Evolutionary conservation across 139 green algal genomes (phyloP).

Genomic region (Spirogloea muscicola): DNA sequence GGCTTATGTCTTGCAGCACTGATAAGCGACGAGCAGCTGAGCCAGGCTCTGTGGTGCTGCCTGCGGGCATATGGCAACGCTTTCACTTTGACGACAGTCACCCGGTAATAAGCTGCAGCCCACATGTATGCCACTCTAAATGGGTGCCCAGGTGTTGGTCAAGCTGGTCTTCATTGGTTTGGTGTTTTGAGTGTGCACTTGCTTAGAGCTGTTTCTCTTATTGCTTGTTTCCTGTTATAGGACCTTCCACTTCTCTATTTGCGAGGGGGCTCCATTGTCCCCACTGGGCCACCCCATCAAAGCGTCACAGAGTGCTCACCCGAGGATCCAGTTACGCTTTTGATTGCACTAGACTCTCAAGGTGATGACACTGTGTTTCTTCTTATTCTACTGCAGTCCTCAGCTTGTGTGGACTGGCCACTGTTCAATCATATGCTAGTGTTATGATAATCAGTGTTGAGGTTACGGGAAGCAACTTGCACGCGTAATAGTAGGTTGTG

Average conservation of each 20-base stretch:
- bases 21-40: neutral
- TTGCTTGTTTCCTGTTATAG: constrained; percentile 2
- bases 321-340: constrained; percentile 19
- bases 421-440: no score
- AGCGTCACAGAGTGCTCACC: neutral
- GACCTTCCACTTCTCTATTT: constrained; percentile 29
- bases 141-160: neutral
- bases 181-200: no score
- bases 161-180: no score
- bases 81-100: constrained; percentile 41
- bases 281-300: constrained; percentile 17
- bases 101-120: constrained; percentile 15
- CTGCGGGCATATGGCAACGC: constrained; percentile 4
- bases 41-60: neutral
- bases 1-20: no score
- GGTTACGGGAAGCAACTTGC: no score
- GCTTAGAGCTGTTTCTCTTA: no score
- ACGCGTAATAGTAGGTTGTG: no score
- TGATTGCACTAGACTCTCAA: constrained; percentile 12
- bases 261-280: constrained; percentile 2
- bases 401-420: no score
- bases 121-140: neutral
- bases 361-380: constrained; percentile 4
- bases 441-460: no score
- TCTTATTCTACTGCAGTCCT: no score